Base-by-base conservation (phyloP, 805 yeast species). In the Vanderwaltozyma verrucispora region DNA sequence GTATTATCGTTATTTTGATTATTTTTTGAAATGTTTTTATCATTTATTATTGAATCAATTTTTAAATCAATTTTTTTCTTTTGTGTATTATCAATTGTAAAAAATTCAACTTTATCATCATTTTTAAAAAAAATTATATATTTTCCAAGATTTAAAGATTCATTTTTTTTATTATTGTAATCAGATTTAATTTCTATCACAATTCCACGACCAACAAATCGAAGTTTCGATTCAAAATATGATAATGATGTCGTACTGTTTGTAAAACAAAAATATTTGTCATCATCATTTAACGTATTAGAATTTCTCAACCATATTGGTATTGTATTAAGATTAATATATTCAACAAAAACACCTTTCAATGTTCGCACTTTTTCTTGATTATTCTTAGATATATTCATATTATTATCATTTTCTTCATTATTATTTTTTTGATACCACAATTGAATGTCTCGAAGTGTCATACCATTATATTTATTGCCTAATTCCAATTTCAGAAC, bases 401-500 rank as follows among this genome's bases (percentile, higher is more conserved):
- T 14, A 2, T 17, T n/a, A 12, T 9, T 15, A 14, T 32, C 42
- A 5, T 20, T 38, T 0, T 41, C 36, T 4, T 34, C 42, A 10
- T 20, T 36, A 1, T 43, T 34, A 5, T 32, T 19, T n/a, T n/a
- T n/a, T n/a, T n/a, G n/a, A n/a, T n/a, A n/a, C 59, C 61, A 55
- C 30, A 57, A 33, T 26, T 56, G 60, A 5, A 56, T 47, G 39
- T 57, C 60, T 26, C 50, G 37, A 3, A 56, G 44, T 14, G 40
- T 30, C 13, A 51, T 45, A 19, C 43, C 49, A 5, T 45, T 44
- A 28, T 46, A 45, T 13, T 36, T 38, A 13, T 33, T 33, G 9
- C 57, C 58, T 32, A 56, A 35, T 25, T 40, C 44, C 20, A 56
- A 42, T 21, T 37, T 47, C 36, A 56, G 26, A 5, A 44, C 40